These are phyloP conservation scores for Lignosus rhinocerotis DNA, from an alignment of 1,284 basidiomycete species.

Conservation along the genomic window DNA sequence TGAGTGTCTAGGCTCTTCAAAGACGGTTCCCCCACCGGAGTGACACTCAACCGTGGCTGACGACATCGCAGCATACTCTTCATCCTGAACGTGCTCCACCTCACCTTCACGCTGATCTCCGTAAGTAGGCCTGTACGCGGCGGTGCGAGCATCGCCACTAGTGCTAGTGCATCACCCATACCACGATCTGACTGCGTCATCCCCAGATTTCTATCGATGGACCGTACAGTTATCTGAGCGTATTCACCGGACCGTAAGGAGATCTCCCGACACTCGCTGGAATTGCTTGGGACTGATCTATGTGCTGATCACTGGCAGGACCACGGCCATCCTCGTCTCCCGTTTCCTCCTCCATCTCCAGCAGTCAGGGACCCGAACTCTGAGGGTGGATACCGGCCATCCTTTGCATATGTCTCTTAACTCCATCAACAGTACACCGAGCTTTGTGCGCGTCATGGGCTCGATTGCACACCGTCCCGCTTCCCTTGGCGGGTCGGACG, in stretches of 20 bases:
- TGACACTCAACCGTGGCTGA: neutral
- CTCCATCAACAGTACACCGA: neutral
- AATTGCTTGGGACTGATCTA: neutral
- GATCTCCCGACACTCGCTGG: neutral
- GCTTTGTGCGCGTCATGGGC: neutral
- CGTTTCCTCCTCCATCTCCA: conserved; percentile 7
- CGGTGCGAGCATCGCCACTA: too few relatives aligned
- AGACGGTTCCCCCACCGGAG: too few relatives aligned
- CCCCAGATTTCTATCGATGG: neutral
- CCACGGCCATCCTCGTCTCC: conserved; percentile 1
- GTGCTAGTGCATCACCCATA: neutral
- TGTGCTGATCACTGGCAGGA: neutral
- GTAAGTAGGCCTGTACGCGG: neutral
- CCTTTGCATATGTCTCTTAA: neutral
- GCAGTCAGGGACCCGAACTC: neutral
- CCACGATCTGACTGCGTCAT: too few relatives aligned
- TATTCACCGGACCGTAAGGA: neutral
- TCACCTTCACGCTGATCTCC: neutral
- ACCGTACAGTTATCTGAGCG: neutral
- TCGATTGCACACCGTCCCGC: too few relatives aligned
- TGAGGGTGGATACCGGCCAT: neutral
- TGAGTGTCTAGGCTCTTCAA: too few relatives aligned
- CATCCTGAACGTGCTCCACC: neutral
- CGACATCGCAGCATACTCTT: neutral
- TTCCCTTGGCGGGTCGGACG: too few relatives aligned